Conservation (phyloP, 306 rosid genomes). For the Quercus berberidifolia region DNA sequence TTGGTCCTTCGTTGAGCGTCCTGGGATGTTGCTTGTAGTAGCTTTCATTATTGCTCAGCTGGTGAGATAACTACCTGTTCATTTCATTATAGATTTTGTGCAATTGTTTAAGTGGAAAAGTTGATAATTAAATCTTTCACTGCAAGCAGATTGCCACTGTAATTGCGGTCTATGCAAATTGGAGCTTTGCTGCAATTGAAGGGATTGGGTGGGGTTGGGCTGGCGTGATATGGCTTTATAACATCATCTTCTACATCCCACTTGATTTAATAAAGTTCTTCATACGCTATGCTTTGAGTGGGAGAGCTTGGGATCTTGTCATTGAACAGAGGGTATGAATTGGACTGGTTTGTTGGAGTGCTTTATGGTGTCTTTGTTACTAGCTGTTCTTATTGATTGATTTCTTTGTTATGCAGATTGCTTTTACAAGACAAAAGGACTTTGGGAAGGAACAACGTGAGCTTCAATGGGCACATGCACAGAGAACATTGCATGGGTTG, state of each 20-base stretch:
- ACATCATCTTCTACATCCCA: conserved; percentile 80
- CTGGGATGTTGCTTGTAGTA: conserved; percentile 64
- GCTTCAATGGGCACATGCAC: conserved; percentile 99
- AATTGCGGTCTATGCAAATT: conserved; percentile 88
- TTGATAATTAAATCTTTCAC: conserved; percentile 14
- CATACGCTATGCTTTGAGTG: conserved; percentile 81
- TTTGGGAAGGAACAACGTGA: conserved; percentile 96
- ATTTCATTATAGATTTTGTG: not conserved
- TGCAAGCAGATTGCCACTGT: conserved; percentile 81
- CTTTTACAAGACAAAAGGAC: conserved; percentile 98
- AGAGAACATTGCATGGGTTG: conserved; percentile 89
- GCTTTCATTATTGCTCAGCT: conserved; percentile 91
- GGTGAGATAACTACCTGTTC: conserved; percentile 43
- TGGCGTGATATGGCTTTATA: conserved; percentile 94
- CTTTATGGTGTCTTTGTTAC: conserved; percentile 3
- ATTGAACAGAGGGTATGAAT: conserved; percentile 88
- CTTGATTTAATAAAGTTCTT: conserved; percentile 85
- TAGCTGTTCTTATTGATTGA: conserved; percentile 7
- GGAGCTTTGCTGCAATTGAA: conserved; percentile 95
- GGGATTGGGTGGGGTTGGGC: conserved; percentile 99
- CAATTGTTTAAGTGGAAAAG: not conserved
- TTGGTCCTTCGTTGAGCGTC: conserved; percentile 95
- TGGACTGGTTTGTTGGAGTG: conserved; percentile 9
- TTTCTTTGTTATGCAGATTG: conserved; percentile 55
- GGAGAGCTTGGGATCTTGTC: conserved; percentile 98